A percentile compares a stretch with the other conserved stretches of the same genome.
Conservation (phyloP, 306 rosid genomes). For the Morella rubra region DNA sequence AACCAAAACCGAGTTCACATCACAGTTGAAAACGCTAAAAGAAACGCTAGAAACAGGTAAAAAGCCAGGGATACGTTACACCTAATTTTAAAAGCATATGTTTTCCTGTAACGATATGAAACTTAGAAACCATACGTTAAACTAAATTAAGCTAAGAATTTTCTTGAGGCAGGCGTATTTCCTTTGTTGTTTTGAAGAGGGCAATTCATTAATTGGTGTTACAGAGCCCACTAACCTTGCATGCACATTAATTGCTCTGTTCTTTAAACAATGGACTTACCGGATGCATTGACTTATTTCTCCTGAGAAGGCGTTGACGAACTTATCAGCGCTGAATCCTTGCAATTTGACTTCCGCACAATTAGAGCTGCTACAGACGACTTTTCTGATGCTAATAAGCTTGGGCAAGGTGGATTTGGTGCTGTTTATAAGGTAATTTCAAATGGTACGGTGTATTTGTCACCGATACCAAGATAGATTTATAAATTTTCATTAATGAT, state of each 20-base stretch:
- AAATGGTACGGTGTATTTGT: not conserved
- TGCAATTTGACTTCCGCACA: slow-evolving; percentile 25
- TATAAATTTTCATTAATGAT: not conserved
- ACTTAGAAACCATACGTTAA: too few species aligned
- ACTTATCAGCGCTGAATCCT: slow-evolving; percentile 4
- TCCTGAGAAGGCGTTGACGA: slow-evolving; percentile 10
- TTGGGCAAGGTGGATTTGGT: slow-evolving; percentile 51
- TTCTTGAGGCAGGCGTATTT: too few species aligned
- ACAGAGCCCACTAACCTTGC: too few species aligned
- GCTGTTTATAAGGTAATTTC: slow-evolving; percentile 37
- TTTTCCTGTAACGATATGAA: too few species aligned
- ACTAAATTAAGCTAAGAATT: too few species aligned
- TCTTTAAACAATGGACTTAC: not conserved
- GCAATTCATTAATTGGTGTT: too few species aligned
- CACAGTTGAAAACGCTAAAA: too few species aligned
- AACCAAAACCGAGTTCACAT: too few species aligned
- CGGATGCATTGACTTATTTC: not conserved
- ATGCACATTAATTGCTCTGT: not conserved
- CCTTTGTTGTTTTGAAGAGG: too few species aligned
- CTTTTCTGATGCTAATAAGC: slow-evolving; percentile 36
- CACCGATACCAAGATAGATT: not conserved
- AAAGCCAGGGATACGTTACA: too few species aligned
- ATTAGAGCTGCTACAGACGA: slow-evolving; percentile 30
- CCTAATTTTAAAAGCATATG: too few species aligned
- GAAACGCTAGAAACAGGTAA: too few species aligned